phyloP scores from a whole-genome alignment of 768 basidiomycete genomes.

The Sporobolomyces roseus region DNA sequence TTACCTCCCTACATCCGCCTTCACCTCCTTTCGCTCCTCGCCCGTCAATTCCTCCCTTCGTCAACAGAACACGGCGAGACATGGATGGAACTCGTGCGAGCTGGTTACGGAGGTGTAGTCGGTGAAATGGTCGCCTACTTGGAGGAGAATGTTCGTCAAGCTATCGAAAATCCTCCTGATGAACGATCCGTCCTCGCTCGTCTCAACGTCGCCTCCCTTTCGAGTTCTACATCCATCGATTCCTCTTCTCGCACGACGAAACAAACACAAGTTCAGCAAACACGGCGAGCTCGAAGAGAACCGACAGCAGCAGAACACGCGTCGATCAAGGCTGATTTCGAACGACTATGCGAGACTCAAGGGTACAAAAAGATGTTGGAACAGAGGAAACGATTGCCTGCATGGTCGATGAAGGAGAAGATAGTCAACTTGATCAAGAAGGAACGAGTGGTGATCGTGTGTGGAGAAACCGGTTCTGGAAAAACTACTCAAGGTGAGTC shows the following conservation, averaged over 20 bases:
- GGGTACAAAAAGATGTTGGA: slow-evolving; percentile 59
- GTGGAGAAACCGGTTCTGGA: slow-evolving; percentile 88
- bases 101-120: slow-evolving; percentile 65
- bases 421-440: slow-evolving; percentile 61
- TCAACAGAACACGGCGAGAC: slow-evolving; percentile 42
- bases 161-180: slow-evolving; percentile 64
- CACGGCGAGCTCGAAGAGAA: background rate
- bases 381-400: slow-evolving; percentile 65
- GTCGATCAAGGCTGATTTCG: slow-evolving; percentile 44
- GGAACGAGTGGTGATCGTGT: slow-evolving; percentile 71
- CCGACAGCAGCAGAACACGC: slow-evolving; percentile 35
- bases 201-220: slow-evolving; percentile 49
- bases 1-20: slow-evolving; percentile 77
- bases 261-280: background rate
- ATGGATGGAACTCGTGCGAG: slow-evolving; percentile 56
- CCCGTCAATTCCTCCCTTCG: slow-evolving; percentile 57
- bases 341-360: slow-evolving; percentile 39
- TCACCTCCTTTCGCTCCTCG: slow-evolving; percentile 66
- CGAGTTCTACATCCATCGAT: slow-evolving; percentile 15
- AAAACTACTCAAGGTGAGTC: slow-evolving; percentile 78
- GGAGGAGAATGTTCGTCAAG: slow-evolving; percentile 58
- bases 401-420: slow-evolving; percentile 63
- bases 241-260: slow-evolving; percentile 17
- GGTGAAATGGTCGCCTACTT: slow-evolving; percentile 62
- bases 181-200: slow-evolving; percentile 64